Evolutionary conservation across 768 basidiomycete genomes (phyloP), one percentile per base, ranked within the genome.

Genomic region (Epithele typhae): DNA sequence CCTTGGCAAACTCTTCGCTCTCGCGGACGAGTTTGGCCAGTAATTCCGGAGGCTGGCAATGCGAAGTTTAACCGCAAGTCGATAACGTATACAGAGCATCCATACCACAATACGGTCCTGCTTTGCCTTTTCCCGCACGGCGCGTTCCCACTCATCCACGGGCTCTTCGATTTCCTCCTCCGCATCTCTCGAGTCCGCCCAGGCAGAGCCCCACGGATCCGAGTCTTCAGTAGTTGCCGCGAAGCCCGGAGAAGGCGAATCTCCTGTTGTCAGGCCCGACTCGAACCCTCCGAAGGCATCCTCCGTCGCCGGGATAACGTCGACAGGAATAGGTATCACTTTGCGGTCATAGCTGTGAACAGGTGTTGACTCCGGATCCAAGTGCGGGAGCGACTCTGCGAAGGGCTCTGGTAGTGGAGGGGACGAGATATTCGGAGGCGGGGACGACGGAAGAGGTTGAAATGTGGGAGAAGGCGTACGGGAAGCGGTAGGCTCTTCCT

Each of bases 61-160:
- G n/a, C n/a, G n/a, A n/a, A n/a, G n/a, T n/a, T n/a, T n/a, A n/a
- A n/a, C n/a, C n/a, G n/a, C n/a, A n/a, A n/a, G n/a, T n/a, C n/a
- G n/a, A n/a, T n/a, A n/a, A n/a, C n/a, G n/a, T n/a, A n/a, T n/a
- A n/a, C n/a, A n/a, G n/a, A n/a, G n/a, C n/a, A n/a, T 4, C 71
- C 86, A 66, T 66, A 88, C 87, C 60, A 87, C 79, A 59, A 76
- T 71, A 36, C 72, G 72, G 59, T 87, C 78, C 56, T 77, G 71
- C 49, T 71, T 73, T 52, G 76, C 76, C 55, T 85, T 83, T 50
- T 75, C 66, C 55, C 67, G 70, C 49, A 68, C 75, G 11, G 84
- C 83, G 9, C 62, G 56, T 53, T 84, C 84, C 86, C 87, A 87
- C 62, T 84, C 82, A 57, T 88, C 83, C 5, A 67, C 60, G 5